Conservation (phyloP, 73 alveolate genomes). For the Tetrahymena elliotti region DNA sequence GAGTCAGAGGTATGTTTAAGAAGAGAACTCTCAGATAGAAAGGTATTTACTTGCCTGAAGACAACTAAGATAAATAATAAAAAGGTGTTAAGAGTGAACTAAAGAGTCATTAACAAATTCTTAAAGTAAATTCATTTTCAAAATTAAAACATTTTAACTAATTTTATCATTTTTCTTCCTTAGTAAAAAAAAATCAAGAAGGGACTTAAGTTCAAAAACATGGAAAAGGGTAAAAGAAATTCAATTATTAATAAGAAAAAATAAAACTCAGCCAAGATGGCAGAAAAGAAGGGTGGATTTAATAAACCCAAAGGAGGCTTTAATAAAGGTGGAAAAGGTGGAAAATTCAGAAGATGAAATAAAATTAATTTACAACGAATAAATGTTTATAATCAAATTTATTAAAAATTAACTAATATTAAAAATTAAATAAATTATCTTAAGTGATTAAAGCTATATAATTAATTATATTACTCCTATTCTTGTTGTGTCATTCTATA, state of each 20-base stretch:
- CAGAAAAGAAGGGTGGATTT: neutral
- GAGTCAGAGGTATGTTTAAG: conserved; percentile 45
- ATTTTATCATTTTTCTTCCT: neutral
- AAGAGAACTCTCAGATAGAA: conserved; percentile 43
- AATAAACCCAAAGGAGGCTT: neutral
- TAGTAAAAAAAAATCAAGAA: conserved; percentile 33
- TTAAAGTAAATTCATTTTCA: neutral
- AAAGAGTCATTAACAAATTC: conserved; percentile 7
- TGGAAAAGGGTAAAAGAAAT: conserved; percentile 35
- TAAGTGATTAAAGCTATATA: neutral
- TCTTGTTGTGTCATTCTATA: too few relatives aligned
- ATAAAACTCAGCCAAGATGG: neutral
- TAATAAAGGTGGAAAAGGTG: neutral
- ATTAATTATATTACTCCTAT: too few relatives aligned
- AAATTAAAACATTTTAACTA: neutral
- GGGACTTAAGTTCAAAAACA: conserved; percentile 24
- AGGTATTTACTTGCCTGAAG: conserved; percentile 19
- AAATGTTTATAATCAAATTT: neutral
- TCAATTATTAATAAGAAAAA: neutral
- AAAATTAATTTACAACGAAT: neutral
- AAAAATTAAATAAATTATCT: neutral
- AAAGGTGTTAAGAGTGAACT: conserved; percentile 5
- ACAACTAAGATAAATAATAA: neutral
- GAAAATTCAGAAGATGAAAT: neutral
- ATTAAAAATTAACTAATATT: neutral